Evolutionary conservation across 2,329 filamentous ascomycete species (phyloP).

Genomic region (Cladophialophora exuberans): DNA sequence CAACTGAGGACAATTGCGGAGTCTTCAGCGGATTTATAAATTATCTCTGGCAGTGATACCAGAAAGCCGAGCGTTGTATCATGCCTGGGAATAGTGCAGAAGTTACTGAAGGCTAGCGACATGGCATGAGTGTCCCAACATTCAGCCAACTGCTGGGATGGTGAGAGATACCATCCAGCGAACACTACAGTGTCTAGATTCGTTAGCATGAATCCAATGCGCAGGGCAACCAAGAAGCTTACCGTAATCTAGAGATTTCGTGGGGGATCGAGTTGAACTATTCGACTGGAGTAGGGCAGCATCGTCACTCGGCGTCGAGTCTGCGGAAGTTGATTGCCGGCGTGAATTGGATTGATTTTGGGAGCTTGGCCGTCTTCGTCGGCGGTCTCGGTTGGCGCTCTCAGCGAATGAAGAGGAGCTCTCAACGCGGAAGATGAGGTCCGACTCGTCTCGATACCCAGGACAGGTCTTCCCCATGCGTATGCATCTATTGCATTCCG

Average conservation of each 20-base stretch:
- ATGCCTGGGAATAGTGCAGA: conserved; percentile 1
- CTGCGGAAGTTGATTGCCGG: not conserved
- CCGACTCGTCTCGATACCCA: conserved; percentile 40
- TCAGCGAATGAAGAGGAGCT: conserved; percentile 22
- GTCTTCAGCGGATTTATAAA: conserved; percentile 7
- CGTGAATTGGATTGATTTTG: not conserved
- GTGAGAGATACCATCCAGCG: conserved; percentile 6
- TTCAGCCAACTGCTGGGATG: conserved; percentile 8
- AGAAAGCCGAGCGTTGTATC: not conserved
- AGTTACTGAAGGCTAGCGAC: conserved; percentile 17
- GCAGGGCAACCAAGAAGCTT: not conserved
- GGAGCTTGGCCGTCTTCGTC: conserved; percentile 6
- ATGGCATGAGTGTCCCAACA: conserved; percentile 17
- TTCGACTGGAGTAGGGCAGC: not conserved
- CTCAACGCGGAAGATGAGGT: conserved; percentile 38
- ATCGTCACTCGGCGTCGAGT: not conserved
- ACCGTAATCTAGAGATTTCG: not conserved
- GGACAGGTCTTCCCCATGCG: conserved; percentile 34
- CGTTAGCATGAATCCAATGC: not conserved
- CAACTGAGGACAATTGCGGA: conserved; percentile 19
- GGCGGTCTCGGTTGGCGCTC: conserved; percentile 16
- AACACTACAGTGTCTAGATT: conserved; percentile 14
- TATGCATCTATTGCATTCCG: conserved; percentile 32
- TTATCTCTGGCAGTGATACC: conserved; percentile 22
- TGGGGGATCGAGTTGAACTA: not conserved